A percentile compares a stretch with the other conserved stretches of the same genome.
phyloP scores from a whole-genome alignment of 305 asterid genomes.

The Fraxinus sp. region DNA sequence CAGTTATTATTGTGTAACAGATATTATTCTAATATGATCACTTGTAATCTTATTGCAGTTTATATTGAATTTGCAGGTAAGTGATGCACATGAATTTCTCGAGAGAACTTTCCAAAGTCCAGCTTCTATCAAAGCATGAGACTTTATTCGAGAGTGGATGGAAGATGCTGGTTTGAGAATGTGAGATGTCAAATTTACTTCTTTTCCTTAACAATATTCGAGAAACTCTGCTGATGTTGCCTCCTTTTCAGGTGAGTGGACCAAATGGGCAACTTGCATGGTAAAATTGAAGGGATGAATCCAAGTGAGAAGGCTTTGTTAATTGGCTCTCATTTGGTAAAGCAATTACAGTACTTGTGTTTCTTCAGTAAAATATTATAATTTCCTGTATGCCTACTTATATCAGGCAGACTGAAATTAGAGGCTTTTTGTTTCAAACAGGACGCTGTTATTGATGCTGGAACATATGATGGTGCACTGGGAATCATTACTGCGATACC shows the following conservation, averaged over 20 bases:
- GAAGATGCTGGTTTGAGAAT: conserved; percentile 89
- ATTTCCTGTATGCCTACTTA: conserved; percentile 12
- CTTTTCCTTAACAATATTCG: neutral
- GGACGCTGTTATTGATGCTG: conserved; percentile 98
- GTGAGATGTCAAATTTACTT: conserved; percentile 42
- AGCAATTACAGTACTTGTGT: conserved; percentile 29
- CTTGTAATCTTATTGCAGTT: no score
- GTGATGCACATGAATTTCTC: conserved; percentile 79
- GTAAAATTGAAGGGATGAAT: conserved; percentile 69
- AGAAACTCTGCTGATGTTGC: conserved; percentile 16
- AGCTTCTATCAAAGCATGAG: conserved; percentile 73
- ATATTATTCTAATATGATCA: no score
- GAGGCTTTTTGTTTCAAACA: conserved; percentile 34
- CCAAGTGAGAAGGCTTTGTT: conserved; percentile 80
- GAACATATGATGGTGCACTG: conserved; percentile 78
- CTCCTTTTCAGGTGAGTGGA: conserved; percentile 75
- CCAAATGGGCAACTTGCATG: conserved; percentile 94
- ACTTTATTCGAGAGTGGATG: conserved; percentile 74
- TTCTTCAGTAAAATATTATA: conserved; percentile 11
- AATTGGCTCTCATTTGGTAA: conserved; percentile 95
- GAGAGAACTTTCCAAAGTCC: conserved; percentile 95
- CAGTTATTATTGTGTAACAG: no score
- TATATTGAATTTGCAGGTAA: conserved; percentile 53
- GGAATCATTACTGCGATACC: conserved; percentile 77
- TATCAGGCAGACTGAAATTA: neutral